A percentile compares a stretch with the other conserved stretches of the same genome.
These are phyloP conservation scores for Fraxinus ornus DNA, from an alignment of 305 asterid species.

Conservation along the genomic window DNA sequence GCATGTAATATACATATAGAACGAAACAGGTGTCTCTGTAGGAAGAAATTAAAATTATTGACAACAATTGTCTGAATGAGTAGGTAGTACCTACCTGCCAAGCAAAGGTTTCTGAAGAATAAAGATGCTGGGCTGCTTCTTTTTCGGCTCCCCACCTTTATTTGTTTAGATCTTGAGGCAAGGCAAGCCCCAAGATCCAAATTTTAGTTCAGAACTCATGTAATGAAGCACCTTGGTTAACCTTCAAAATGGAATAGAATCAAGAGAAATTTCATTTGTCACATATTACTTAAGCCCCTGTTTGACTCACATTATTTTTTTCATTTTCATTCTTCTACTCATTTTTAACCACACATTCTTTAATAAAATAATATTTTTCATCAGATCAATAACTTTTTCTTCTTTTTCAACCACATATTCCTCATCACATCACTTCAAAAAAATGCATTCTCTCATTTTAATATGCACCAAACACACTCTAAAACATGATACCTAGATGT, in stretches of 20 bases:
- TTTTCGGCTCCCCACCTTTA: not conserved
- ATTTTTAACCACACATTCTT: too few species aligned
- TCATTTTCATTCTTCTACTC: too few species aligned
- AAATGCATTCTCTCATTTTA: too few species aligned
- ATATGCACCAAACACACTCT: too few species aligned
- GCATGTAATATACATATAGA: not conserved
- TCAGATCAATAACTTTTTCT: too few species aligned
- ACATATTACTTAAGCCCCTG: not conserved
- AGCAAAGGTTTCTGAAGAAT: not conserved
- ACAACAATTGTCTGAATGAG: not conserved
- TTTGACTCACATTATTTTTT: too few species aligned
- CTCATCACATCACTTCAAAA: too few species aligned
- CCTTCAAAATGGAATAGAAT: not conserved
- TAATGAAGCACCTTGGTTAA: not conserved
- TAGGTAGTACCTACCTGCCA: not conserved
- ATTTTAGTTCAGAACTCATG: not conserved
- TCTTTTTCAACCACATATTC: too few species aligned
- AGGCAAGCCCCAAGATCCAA: not conserved
- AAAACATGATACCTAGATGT: not conserved
- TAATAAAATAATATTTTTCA: too few species aligned
- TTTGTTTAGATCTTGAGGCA: not conserved
- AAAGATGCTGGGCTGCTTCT: not conserved
- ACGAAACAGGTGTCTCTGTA: not conserved
- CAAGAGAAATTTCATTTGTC: not conserved
- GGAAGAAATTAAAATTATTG: not conserved